Base-by-base conservation (phyloP, 176 grass and related monocot species). In the Triticum monococcum region DNA sequence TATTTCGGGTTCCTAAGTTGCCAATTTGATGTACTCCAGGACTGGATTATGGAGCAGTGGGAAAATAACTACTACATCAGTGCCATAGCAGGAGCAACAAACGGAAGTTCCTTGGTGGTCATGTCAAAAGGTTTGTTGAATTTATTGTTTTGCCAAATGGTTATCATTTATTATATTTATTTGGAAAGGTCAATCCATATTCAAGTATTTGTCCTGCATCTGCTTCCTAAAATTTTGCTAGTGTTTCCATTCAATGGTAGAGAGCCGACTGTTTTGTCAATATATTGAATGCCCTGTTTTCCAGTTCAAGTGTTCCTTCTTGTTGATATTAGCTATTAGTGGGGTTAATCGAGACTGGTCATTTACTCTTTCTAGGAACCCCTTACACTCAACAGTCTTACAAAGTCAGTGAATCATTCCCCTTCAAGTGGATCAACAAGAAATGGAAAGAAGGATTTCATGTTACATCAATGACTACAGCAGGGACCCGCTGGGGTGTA, bases 361-460 rank as follows among this genome's bases (percentile, higher is more conserved):
- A 23, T 23, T 90, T 86, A 9, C 35, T 57, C 23, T 63, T 78
- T 95, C 10, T 90, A 98, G 96, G 93, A 86, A 95, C 96, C 72
- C 91, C 93, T 62, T 98, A 98, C 77, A 98, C 96, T 78, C 93
- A 98, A 79, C 93, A 98, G 82, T 98, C 96, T 38, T 98, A 98
- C 79, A 98, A 98, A 94, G 96, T 98, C 82, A 98, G 96, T 68
- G 96, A 98, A 85, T 95, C 96, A 9, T 98, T 98, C 75, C 96
- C 96, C 48, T 98, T 94, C 78, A 98, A 98, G 88, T 98, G 93
- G 96, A 98, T 98, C 76, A 98, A 95, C 86, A 98, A 98, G 81
- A 98, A 98, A 86, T 98, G 96, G 96, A 98, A 98, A 88, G 96
- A 98, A 95, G 96, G 96, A 43, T 98, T 98, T 80, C 96, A 95